Evolutionary conservation across 257 asterid genomes (phyloP).

Genomic region (Capsicum chinense): DNA sequence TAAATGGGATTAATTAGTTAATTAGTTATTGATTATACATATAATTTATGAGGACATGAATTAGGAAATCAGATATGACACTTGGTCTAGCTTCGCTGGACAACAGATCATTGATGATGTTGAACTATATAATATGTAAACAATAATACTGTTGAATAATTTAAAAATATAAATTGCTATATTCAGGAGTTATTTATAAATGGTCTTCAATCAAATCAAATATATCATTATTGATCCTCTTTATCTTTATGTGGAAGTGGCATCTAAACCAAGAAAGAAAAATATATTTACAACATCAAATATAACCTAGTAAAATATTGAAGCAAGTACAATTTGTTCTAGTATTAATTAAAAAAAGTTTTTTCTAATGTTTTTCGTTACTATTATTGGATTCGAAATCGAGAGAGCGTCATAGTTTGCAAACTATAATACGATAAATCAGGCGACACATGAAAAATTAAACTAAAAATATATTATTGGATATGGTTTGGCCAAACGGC

Average conservation of each 20-base stretch:
- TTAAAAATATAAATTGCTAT: background rate
- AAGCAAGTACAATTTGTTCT: background rate
- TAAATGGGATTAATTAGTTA: background rate
- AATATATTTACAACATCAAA: background rate
- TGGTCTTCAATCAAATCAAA: constrained; percentile 13
- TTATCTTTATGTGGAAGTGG: background rate
- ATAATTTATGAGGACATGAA: background rate
- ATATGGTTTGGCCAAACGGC: too few species aligned
- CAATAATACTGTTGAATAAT: background rate
- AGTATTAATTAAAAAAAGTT: background rate
- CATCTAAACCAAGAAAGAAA: background rate
- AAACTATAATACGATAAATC: too few species aligned
- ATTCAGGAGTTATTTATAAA: background rate
- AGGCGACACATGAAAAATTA: too few species aligned
- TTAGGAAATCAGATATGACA: constrained; percentile 8
- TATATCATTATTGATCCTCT: background rate
- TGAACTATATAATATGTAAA: background rate
- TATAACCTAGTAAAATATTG: background rate
- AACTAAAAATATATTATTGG: too few species aligned
- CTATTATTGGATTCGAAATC: too few species aligned
- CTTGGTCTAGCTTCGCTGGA: background rate
- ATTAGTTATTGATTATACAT: constrained; percentile 9
- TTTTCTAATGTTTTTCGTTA: background rate
- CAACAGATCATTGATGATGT: constrained; percentile 1
- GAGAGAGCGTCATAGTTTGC: too few species aligned